These are phyloP conservation scores for Prunus salicina DNA, from an alignment of 306 rosid species.

Conservation along the genomic window DNA sequence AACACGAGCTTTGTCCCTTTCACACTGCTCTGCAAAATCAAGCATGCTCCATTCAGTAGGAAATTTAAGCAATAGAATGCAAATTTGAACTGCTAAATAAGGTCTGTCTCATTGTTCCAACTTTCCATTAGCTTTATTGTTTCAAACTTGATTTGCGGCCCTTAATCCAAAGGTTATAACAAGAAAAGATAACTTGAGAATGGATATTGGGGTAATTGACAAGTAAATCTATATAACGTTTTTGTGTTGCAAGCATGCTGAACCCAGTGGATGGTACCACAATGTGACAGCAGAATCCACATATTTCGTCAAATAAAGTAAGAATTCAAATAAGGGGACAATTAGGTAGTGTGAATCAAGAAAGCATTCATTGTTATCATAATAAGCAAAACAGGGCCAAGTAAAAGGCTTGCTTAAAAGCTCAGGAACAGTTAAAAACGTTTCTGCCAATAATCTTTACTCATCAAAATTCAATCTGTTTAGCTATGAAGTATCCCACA, in stretches of 20 bases:
- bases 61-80: background rate
- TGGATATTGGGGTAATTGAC: background rate
- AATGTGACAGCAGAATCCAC: background rate
- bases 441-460: background rate
- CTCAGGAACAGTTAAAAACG: background rate
- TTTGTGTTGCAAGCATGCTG: background rate
- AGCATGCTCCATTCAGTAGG: background rate
- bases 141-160: background rate
- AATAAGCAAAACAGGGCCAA: background rate
- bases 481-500: background rate
- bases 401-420: background rate
- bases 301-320: background rate
- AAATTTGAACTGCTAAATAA: background rate
- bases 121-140: background rate
- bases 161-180: background rate
- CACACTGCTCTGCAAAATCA: slow-evolving; percentile 78
- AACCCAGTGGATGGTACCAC: slow-evolving; percentile 1
- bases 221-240: background rate
- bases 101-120: background rate
- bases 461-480: background rate
- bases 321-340: background rate
- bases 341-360: background rate
- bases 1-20: slow-evolving; percentile 92
- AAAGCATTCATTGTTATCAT: background rate
- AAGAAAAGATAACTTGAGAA: background rate